Conservation (phyloP, 2,329 filamentous ascomycete genomes). For the Incumbomyces lentus region DNA sequence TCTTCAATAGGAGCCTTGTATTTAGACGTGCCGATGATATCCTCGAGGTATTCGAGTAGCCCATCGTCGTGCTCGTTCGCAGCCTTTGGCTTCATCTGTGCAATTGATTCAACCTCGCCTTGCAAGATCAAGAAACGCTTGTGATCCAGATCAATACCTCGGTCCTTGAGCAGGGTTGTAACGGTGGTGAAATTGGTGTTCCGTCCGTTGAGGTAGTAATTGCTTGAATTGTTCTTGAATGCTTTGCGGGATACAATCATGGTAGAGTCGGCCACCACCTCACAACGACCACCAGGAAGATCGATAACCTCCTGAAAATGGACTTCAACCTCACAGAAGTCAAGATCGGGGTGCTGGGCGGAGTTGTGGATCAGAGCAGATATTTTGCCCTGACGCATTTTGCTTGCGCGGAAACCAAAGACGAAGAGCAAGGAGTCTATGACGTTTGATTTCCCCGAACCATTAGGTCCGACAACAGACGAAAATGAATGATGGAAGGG, state of each 20-base stretch:
- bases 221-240: conserved; percentile 97
- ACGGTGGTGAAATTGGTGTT: conserved; percentile 88
- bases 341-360: conserved; percentile 70
- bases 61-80: conserved; percentile 92
- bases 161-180: conserved; percentile 72
- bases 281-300: conserved; percentile 61
- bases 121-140: conserved; percentile 96
- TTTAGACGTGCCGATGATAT: conserved; percentile 97
- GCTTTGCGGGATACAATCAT: conserved; percentile 82
- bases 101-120: conserved; percentile 96
- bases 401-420: conserved; percentile 97
- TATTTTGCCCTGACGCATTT: conserved; percentile 98
- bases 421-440: conserved; percentile 97
- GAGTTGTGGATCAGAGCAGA: conserved; percentile 97
- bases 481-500: conserved; percentile 97
- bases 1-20: conserved; percentile 98
- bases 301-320: conserved; percentile 95
- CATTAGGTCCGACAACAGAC: conserved; percentile 93
- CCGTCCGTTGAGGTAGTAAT: conserved; percentile 90
- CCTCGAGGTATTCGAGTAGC: conserved; percentile 89
- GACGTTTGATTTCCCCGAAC: conserved; percentile 96
- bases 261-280: conserved; percentile 72
- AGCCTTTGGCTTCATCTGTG: conserved; percentile 98
- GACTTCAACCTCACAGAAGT: conserved; percentile 89
- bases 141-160: conserved; percentile 91